Percentiles rank a stretch among this genome's conserved stretches.
Evolutionary conservation across 2,329 filamentous ascomycete species (phyloP).

Genomic region (Apiospora marii): DNA sequence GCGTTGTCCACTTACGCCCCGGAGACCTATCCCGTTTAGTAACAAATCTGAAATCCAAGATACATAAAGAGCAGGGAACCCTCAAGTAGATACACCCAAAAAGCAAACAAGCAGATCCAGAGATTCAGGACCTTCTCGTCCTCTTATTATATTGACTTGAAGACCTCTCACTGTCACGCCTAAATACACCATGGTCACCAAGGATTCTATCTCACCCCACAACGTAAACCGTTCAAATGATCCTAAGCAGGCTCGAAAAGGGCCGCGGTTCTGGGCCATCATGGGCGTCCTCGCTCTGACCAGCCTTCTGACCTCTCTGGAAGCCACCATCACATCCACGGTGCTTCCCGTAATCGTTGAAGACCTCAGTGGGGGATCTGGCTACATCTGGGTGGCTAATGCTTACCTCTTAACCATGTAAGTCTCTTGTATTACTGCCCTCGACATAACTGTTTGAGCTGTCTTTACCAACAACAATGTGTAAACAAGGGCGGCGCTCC

Average conservation of each 20-base stretch:
- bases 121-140: too few relatives aligned
- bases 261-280: slow-evolving; percentile 6
- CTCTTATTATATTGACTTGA: too few relatives aligned
- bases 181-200: too few relatives aligned
- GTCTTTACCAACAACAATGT: background rate
- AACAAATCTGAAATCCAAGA: too few relatives aligned
- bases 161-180: too few relatives aligned
- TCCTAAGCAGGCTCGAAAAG: background rate
- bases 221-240: too few relatives aligned
- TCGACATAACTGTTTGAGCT: background rate
- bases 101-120: too few relatives aligned
- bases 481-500: slow-evolving; percentile 43
- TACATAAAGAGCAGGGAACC: too few relatives aligned
- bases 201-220: too few relatives aligned
- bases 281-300: background rate
- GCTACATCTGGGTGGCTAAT: slow-evolving; percentile 19
- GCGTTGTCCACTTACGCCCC: background rate
- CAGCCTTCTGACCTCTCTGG: background rate
- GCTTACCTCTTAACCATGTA: slow-evolving; percentile 30
- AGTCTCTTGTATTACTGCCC: background rate
- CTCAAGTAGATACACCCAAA: too few relatives aligned
- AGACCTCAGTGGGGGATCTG: background rate
- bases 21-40: background rate
- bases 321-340: slow-evolving; percentile 6
- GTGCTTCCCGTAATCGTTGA: background rate